Conservation (phyloP, 164 flowering plant genomes). For the Umbilicus rupestris region DNA sequence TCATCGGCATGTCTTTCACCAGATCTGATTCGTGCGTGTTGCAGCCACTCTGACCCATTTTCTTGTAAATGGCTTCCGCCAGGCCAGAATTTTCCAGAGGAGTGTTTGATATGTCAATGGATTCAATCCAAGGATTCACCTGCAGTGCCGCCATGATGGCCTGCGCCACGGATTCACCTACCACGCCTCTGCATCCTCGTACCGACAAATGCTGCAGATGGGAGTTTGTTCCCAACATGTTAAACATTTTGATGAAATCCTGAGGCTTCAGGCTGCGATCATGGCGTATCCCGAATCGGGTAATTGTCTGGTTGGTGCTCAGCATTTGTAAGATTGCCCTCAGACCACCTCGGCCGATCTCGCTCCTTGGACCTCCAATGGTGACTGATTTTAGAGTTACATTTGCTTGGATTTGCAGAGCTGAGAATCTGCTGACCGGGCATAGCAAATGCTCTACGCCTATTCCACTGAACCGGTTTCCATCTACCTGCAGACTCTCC, state of each 20-base stretch:
- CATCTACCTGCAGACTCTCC: constrained; percentile 54
- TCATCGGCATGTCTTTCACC: constrained; percentile 74
- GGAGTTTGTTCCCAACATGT: constrained; percentile 68
- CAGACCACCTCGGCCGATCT: constrained; percentile 65
- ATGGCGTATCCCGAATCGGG: constrained; percentile 50
- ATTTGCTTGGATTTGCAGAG: constrained; percentile 79
- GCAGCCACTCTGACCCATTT: constrained; percentile 62
- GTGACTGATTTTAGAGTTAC: constrained; percentile 48
- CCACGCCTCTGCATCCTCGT: constrained; percentile 74
- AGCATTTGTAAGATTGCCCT: constrained; percentile 60
- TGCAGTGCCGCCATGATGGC: constrained; percentile 64
- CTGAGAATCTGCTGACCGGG: constrained; percentile 77
- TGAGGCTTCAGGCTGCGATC: constrained; percentile 57
- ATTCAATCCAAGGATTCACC: constrained; percentile 89
- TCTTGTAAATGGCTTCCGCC: constrained; percentile 53
- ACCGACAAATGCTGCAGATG: constrained; percentile 56
- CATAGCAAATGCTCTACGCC: constrained; percentile 86
- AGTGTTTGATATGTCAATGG: constrained; percentile 69
- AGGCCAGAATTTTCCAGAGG: constrained; percentile 59
- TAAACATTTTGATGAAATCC: constrained; percentile 57
- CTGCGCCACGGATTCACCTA: constrained; percentile 57
- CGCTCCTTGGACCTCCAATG: constrained; percentile 67
- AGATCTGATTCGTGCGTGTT: constrained; percentile 41
- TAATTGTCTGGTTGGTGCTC: constrained; percentile 56
- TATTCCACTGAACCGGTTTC: constrained; percentile 62